Conservation (phyloP, 139 green algal genomes). For the Micromonas pusilla region DNA sequence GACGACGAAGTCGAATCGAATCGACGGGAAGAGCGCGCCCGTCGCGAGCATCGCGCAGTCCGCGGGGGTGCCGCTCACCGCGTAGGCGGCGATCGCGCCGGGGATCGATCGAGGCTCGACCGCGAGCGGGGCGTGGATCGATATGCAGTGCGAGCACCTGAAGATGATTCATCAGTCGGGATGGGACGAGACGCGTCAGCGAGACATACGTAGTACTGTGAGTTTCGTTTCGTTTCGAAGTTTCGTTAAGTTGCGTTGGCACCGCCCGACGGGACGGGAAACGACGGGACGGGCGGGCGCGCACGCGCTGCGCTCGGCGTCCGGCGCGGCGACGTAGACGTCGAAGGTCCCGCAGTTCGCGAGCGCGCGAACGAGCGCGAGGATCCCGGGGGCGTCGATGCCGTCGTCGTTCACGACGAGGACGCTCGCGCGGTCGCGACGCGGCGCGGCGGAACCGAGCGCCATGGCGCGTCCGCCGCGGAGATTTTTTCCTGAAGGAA, state of each 20-base stretch:
- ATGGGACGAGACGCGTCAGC: no score
- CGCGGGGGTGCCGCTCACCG: not conserved
- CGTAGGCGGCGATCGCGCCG: not conserved
- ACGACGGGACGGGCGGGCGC: not conserved
- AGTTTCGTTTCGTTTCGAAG: no score
- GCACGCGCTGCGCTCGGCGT: not conserved
- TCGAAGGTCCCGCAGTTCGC: not conserved
- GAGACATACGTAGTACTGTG: no score
- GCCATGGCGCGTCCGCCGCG: no score
- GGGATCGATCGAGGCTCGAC: not conserved
- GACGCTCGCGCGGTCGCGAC: not conserved
- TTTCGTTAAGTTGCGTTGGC: no score
- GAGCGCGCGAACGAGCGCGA: not conserved
- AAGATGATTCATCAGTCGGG: no score
- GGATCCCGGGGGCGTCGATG: not conserved
- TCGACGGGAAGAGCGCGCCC: not conserved
- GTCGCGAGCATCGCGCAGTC: not conserved
- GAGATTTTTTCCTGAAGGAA: no score
- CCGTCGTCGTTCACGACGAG: constrained; percentile 16
- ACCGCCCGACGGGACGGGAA: not conserved
- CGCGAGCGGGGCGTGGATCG: not conserved
- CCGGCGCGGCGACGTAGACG: constrained; percentile 13
- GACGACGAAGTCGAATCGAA: not conserved
- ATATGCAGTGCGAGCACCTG: not conserved
- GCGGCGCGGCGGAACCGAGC: no score